Evolutionary conservation across 2,329 filamentous ascomycete species (phyloP).

Genomic region (Orbilia brochopaga): DNA sequence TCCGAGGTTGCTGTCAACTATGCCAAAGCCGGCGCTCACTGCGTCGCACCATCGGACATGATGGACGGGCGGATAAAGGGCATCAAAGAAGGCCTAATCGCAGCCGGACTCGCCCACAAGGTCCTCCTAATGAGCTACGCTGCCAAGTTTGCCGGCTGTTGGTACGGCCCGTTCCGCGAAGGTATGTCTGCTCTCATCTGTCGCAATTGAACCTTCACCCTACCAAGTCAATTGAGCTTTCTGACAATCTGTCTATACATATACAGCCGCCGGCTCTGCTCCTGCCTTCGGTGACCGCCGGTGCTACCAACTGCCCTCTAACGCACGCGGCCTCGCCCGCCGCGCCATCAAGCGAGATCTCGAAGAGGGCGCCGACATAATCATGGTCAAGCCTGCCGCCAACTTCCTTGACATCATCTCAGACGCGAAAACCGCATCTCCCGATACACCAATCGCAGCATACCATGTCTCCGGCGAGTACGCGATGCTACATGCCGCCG

Average conservation of each 20-base stretch:
- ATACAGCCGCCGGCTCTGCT: constrained; percentile 74
- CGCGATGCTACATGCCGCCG: constrained; percentile 95
- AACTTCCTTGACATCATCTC: constrained; percentile 97
- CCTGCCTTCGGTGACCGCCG: constrained; percentile 92
- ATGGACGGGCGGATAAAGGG: constrained; percentile 96
- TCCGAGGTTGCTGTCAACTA: constrained; percentile 98
- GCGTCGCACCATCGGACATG: constrained; percentile 97
- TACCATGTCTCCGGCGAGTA: constrained; percentile 98
- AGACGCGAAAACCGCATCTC: constrained; percentile 91
- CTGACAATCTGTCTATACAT: background rate
- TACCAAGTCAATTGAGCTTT: background rate
- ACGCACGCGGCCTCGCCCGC: constrained; percentile 86
- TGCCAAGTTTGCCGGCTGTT: constrained; percentile 93
- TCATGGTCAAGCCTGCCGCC: constrained; percentile 98
- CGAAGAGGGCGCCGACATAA: constrained; percentile 90
- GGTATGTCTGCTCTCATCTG: constrained; percentile 58
- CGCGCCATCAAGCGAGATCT: constrained; percentile 91
- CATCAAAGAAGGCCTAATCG: constrained; percentile 97
- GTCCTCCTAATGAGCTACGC: constrained; percentile 96
- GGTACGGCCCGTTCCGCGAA: constrained; percentile 97
- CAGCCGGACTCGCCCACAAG: constrained; percentile 88
- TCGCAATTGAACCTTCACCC: too few relatives aligned
- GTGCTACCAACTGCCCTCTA: constrained; percentile 95
- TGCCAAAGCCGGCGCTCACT: constrained; percentile 92
- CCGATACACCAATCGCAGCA: constrained; percentile 88